These are phyloP conservation scores for Protomyces inouyei DNA, from an alignment of 1,139 yeast species.

Conservation along the genomic window DNA sequence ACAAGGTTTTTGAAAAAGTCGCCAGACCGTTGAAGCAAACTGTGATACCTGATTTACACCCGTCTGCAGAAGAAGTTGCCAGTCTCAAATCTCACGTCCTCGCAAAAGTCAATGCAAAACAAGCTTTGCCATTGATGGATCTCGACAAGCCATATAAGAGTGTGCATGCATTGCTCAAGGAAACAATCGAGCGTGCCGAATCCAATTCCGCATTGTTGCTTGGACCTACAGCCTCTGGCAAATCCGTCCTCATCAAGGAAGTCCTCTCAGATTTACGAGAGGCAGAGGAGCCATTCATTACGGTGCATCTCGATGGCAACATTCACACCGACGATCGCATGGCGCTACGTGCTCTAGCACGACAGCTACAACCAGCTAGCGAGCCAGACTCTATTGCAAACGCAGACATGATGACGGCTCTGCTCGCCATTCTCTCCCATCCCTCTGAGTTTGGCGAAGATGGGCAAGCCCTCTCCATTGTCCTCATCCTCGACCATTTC, in stretches of 20 bases:
- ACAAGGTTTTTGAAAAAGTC: not conserved
- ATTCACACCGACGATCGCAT: slow-evolving; percentile 69
- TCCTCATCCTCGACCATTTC: slow-evolving; percentile 78
- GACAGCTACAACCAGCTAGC: slow-evolving; percentile 57
- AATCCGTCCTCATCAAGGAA: slow-evolving; percentile 57
- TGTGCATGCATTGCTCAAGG: slow-evolving; percentile 47
- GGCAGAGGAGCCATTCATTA: slow-evolving; percentile 47
- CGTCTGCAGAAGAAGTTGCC: not conserved
- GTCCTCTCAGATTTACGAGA: slow-evolving; percentile 50
- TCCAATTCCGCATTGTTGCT: slow-evolving; percentile 75
- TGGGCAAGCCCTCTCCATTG: slow-evolving; percentile 48
- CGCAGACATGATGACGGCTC: slow-evolving; percentile 51
- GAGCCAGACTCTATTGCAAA: slow-evolving; percentile 35
- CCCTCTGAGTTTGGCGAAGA: slow-evolving; percentile 31
- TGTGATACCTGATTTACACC: not conserved
- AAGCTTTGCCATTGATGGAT: not conserved
- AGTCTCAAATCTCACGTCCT: not conserved
- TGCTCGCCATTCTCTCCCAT: slow-evolving; percentile 47
- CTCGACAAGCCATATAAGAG: slow-evolving; percentile 3
- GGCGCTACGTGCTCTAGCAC: slow-evolving; percentile 80
- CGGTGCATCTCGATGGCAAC: slow-evolving; percentile 62
- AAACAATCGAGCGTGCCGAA: slow-evolving; percentile 63
- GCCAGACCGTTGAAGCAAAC: not conserved
- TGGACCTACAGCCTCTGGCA: slow-evolving; percentile 80
- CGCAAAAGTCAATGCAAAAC: not conserved